Conservation (phyloP, 257 asterid species). For the Nicotiana attenuata region DNA sequence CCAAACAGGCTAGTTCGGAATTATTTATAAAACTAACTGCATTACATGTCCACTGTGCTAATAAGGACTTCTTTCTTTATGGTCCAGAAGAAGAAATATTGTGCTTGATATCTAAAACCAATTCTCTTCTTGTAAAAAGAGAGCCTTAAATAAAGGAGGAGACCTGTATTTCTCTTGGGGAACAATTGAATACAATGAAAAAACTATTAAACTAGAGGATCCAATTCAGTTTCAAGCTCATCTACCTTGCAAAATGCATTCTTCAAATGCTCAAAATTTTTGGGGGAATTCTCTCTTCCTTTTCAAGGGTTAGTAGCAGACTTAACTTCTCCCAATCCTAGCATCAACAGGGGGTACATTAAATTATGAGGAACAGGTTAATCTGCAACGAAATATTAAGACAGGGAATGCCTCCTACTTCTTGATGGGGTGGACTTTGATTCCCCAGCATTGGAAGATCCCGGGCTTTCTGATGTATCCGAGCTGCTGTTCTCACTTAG, state of each 20-base stretch:
- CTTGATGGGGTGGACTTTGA: constrained; percentile 56
- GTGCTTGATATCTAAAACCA: neutral
- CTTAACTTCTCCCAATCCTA: neutral
- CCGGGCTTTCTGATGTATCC: constrained; percentile 61
- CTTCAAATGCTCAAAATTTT: neutral
- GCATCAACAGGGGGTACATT: neutral
- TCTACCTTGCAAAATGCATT: constrained; percentile 5
- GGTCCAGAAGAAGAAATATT: no score
- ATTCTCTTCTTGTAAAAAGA: neutral
- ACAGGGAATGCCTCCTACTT: constrained; percentile 48
- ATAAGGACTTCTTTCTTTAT: neutral
- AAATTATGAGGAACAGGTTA: neutral
- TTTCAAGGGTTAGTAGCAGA: neutral
- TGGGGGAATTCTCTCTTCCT: neutral
- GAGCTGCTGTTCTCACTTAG: constrained; percentile 73
- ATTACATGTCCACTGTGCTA: neutral
- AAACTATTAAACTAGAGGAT: neutral
- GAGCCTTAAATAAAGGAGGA: neutral
- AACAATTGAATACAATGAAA: neutral
- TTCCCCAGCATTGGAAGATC: constrained; percentile 70
- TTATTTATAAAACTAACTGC: neutral
- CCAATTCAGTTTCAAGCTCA: constrained; percentile 1
- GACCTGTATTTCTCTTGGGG: constrained; percentile 3
- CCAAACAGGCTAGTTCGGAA: neutral
- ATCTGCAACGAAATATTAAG: constrained; percentile 12